Evolutionary conservation across 441 rosid genomes (phyloP).

Genomic region (Syzygium malaccense): DNA sequence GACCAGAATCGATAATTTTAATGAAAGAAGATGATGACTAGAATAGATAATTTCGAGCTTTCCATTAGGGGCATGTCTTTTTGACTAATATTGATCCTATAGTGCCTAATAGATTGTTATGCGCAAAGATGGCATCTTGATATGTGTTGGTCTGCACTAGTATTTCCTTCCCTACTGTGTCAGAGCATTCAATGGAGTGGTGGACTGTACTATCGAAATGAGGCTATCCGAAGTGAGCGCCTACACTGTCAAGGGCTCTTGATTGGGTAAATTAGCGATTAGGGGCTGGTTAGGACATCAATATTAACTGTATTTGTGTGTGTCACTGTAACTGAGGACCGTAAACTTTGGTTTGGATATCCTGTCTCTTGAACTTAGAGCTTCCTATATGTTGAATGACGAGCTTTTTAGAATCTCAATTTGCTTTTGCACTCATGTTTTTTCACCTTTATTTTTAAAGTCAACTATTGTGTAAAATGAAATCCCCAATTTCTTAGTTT

Average conservation of each 20-base stretch:
- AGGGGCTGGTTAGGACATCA: background rate
- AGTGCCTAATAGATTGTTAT: background rate
- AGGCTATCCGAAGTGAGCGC: background rate
- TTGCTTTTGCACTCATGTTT: background rate
- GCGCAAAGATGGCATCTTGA: background rate
- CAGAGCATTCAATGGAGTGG: background rate
- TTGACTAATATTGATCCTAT: background rate
- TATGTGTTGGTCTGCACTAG: background rate
- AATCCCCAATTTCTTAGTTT: background rate
- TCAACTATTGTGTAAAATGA: background rate
- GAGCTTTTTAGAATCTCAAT: background rate
- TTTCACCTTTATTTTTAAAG: background rate
- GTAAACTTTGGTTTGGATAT: background rate
- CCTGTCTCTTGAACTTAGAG: background rate
- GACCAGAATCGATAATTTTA: background rate
- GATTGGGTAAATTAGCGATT: background rate
- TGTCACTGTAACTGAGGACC: background rate
- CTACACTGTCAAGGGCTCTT: background rate
- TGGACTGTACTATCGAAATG: background rate
- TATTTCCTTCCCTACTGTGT: background rate
- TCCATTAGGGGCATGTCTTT: background rate
- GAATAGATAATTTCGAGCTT: background rate
- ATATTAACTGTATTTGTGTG: background rate
- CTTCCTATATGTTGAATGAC: background rate
- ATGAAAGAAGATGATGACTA: background rate